Conservation (phyloP, 495 filamentous ascomycete genomes). For the Pyronema domesticum region DNA sequence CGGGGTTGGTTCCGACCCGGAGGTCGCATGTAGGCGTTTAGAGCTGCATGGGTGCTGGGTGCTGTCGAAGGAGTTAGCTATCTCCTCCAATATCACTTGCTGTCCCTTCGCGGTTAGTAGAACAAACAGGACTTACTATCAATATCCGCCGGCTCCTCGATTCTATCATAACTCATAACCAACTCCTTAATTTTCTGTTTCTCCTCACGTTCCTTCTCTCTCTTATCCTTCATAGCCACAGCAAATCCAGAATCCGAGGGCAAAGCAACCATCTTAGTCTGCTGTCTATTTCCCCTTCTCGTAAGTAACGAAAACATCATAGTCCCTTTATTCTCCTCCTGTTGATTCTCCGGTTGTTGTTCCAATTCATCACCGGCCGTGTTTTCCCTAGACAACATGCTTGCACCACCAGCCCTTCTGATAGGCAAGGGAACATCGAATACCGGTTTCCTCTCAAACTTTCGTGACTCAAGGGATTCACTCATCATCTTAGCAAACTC, state of each 20-base stretch:
- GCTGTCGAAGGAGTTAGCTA: slow-evolving; percentile 23
- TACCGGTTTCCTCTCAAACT: slow-evolving; percentile 79
- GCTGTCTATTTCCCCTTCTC: slow-evolving; percentile 83
- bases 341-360: slow-evolving; percentile 2
- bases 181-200: slow-evolving; percentile 96
- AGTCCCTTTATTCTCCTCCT: slow-evolving; percentile 31
- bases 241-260: slow-evolving; percentile 91
- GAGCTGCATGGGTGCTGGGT: slow-evolving; percentile 16
- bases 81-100: slow-evolving; percentile 30
- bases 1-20: slow-evolving; percentile 51
- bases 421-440: slow-evolving; percentile 93
- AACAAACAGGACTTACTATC: slow-evolving; percentile 40
- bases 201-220: slow-evolving; percentile 85
- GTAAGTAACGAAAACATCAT: slow-evolving; percentile 96
- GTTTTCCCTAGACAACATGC: slow-evolving; percentile 31
- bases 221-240: slow-evolving; percentile 84
- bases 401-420: slow-evolving; percentile 35
- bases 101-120: slow-evolving; percentile 25
- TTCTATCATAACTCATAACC: slow-evolving; percentile 87
- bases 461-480: slow-evolving; percentile 82
- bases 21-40: slow-evolving; percentile 16
- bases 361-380: slow-evolving; percentile 31
- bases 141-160: slow-evolving; percentile 54
- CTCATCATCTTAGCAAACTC: slow-evolving; percentile 98
- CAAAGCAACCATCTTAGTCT: slow-evolving; percentile 88